A percentile compares a stretch with the other conserved stretches of the same genome.
Conservation (phyloP, 495 filamentous ascomycete species). For the Hyaloscypha finlandica region DNA sequence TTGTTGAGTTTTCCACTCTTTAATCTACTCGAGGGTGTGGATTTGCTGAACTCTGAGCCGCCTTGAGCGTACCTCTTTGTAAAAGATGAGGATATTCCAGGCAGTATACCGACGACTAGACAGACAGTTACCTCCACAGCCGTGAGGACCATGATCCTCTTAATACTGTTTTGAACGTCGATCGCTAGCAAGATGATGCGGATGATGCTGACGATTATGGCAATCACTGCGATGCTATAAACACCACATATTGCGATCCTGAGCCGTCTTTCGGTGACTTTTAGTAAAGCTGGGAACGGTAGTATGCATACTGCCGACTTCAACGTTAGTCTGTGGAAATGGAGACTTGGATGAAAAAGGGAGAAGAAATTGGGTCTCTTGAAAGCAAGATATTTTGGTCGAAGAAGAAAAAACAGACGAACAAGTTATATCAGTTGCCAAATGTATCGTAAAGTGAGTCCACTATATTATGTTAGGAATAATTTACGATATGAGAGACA, state of each 20-base stretch:
- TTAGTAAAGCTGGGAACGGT: constrained; percentile 7
- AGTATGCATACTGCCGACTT: constrained; percentile 8
- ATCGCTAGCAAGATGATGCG: constrained; percentile 12
- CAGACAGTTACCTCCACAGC: constrained; percentile 9
- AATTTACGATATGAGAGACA: neutral
- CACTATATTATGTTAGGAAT: constrained; percentile 3
- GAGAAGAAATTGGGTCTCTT: neutral
- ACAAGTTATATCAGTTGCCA: constrained; percentile 8
- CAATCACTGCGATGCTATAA: constrained; percentile 10
- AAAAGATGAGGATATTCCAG: constrained; percentile 14
- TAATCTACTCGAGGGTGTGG: constrained; percentile 2
- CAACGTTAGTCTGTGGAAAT: neutral
- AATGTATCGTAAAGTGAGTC: constrained; percentile 5
- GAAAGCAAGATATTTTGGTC: neutral
- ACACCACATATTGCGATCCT: constrained; percentile 13
- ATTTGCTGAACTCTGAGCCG: neutral
- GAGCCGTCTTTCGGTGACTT: constrained; percentile 5
- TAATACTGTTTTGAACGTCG: constrained; percentile 9
- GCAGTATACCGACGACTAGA: constrained; percentile 15
- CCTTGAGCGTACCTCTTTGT: constrained; percentile 9
- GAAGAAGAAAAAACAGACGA: neutral
- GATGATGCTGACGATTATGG: constrained; percentile 11
- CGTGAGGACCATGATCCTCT: constrained; percentile 11
- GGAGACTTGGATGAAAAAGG: neutral
- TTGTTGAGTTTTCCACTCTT: neutral